Conservation (phyloP, 805 yeast genomes). For the Komagataella mondaviorum region DNA sequence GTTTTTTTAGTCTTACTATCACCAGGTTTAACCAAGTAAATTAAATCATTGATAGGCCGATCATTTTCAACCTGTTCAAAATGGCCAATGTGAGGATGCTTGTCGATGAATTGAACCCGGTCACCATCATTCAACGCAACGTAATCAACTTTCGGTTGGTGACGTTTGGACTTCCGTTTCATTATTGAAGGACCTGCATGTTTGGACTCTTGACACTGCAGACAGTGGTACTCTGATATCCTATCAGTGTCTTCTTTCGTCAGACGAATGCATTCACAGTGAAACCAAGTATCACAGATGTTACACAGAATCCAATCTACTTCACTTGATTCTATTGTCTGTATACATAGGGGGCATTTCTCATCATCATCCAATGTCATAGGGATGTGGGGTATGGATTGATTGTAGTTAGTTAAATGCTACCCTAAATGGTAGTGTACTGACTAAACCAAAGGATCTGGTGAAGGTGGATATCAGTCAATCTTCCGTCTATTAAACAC, state of each 20-base stretch:
- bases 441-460: background rate
- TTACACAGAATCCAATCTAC: conserved; percentile 46
- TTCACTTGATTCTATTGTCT: conserved; percentile 4
- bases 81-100: conserved; percentile 41
- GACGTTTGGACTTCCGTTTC: conserved; percentile 42
- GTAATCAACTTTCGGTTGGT: conserved; percentile 49
- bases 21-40: conserved; percentile 14
- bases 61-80: conserved; percentile 18
- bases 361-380: conserved; percentile 4
- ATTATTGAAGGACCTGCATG: conserved; percentile 34
- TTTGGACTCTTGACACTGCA: conserved; percentile 20
- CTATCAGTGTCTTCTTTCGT: conserved; percentile 20
- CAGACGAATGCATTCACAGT: conserved; percentile 31
- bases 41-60: conserved; percentile 10
- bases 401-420: background rate
- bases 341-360: conserved; percentile 10
- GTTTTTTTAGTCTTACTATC: conserved; percentile 6
- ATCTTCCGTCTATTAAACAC: too few relatives aligned
- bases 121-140: conserved; percentile 64
- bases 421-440: background rate
- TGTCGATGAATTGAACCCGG: conserved; percentile 21
- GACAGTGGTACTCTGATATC: conserved; percentile 43
- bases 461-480: too few relatives aligned
- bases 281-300: conserved; percentile 40
- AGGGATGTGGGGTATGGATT: background rate